phyloP scores from a whole-genome alignment of 2,329 filamentous ascomycete species.

The Grosmannia penicillata region DNA sequence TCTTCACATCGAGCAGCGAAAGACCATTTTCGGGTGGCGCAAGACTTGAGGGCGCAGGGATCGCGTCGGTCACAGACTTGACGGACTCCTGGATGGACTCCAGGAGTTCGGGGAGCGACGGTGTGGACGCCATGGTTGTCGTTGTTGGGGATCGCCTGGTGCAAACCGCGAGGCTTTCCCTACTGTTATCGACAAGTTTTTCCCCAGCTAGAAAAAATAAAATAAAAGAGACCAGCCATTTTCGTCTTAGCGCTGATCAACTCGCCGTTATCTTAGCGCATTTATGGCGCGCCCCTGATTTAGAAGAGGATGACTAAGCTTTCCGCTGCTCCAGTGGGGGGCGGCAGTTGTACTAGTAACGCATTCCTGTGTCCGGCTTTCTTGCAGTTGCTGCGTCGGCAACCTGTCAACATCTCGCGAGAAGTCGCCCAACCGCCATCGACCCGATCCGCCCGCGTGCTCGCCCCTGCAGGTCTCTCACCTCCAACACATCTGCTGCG shows the following conservation, averaged over 20 bases:
- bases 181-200: slow-evolving; percentile 1
- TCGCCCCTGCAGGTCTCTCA: too few relatives aligned
- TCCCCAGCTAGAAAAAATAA: slow-evolving; percentile 6
- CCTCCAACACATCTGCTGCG: too few relatives aligned
- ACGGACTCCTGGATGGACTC: slow-evolving; percentile 43
- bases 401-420: too few relatives aligned
- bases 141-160: not conserved
- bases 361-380: too few relatives aligned
- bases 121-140: slow-evolving; percentile 15
- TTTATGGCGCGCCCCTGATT: slow-evolving; percentile 1
- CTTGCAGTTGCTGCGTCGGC: too few relatives aligned
- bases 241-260: not conserved
- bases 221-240: not conserved
- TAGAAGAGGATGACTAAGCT: not conserved
- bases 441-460: too few relatives aligned
- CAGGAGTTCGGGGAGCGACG: slow-evolving; percentile 29
- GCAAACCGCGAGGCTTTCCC: too few relatives aligned
- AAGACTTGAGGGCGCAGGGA: slow-evolving; percentile 46
- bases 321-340: not conserved
- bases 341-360: not conserved
- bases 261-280: too few relatives aligned
- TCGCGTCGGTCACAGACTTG: slow-evolving; percentile 49
- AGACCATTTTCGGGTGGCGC: slow-evolving; percentile 74
- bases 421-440: too few relatives aligned
- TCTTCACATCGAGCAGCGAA: slow-evolving; percentile 88